Conservation (phyloP, 768 basidiomycete genomes). For the Psilocybe tampanensis region DNA sequence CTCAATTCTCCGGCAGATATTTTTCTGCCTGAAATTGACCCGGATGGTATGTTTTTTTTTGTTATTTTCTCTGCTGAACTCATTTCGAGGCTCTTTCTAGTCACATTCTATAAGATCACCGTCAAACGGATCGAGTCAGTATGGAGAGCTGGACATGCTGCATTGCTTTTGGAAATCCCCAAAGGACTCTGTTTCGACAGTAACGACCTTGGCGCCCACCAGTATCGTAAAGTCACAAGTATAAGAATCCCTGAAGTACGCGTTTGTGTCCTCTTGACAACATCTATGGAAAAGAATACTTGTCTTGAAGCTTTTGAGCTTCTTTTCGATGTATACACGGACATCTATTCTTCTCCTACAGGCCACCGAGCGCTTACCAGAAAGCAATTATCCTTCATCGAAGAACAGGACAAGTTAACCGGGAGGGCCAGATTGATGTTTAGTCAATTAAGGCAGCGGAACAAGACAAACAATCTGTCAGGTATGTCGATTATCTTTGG, state of each 20-base stretch:
- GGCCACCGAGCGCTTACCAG: slow-evolving; percentile 54
- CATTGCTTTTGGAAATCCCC: slow-evolving; percentile 56
- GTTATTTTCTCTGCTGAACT: neutral
- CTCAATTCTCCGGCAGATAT: slow-evolving; percentile 81
- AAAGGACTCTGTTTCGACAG: slow-evolving; percentile 64
- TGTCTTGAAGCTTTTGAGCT: slow-evolving; percentile 74
- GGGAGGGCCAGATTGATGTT: slow-evolving; percentile 63
- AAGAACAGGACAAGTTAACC: slow-evolving; percentile 70
- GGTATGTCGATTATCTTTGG: slow-evolving; percentile 10
- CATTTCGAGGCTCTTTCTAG: slow-evolving; percentile 37
- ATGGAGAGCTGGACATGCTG: slow-evolving; percentile 55
- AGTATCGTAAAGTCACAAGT: slow-evolving; percentile 65
- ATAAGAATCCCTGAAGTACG: slow-evolving; percentile 54
- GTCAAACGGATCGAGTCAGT: slow-evolving; percentile 56
- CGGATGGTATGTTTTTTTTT: slow-evolving; percentile 67
- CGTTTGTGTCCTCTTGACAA: slow-evolving; percentile 52
- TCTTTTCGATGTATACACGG: slow-evolving; percentile 57
- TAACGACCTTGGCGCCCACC: slow-evolving; percentile 75
- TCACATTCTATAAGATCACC: slow-evolving; percentile 80
- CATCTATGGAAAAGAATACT: slow-evolving; percentile 36
- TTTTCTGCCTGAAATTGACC: slow-evolving; percentile 62
- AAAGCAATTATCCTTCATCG: slow-evolving; percentile 67
- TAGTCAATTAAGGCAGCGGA: slow-evolving; percentile 25
- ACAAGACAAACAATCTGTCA: slow-evolving; percentile 4
- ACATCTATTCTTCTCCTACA: slow-evolving; percentile 66